phyloP scores from a whole-genome alignment of 306 rosid genomes.

The Macrotyloma uniflorum region DNA sequence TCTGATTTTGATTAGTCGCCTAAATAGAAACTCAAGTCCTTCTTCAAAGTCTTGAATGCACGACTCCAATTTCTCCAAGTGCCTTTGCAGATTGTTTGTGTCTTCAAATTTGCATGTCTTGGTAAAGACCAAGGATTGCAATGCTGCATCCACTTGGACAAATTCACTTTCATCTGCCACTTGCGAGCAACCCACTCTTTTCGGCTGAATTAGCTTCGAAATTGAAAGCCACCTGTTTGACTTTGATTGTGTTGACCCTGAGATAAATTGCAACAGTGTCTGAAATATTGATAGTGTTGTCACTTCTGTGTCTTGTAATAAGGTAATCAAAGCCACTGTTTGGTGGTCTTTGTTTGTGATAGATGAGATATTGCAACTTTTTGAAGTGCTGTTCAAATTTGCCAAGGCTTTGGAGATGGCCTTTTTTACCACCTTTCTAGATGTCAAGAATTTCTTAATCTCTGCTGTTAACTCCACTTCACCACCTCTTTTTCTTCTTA shows the following conservation, averaged over 20 bases:
- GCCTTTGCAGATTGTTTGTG: slow-evolving; percentile 15
- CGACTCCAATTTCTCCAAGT: slow-evolving; percentile 36
- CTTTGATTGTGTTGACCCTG: slow-evolving; percentile 33
- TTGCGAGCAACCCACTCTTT: slow-evolving; percentile 14
- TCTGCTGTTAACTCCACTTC: slow-evolving; percentile 14
- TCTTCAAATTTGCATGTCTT: slow-evolving; percentile 27
- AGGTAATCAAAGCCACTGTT: neutral
- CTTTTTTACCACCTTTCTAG: slow-evolving; percentile 40
- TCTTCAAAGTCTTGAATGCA: slow-evolving; percentile 47
- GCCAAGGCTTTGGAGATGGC: slow-evolving; percentile 32
- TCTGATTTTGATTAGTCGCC: slow-evolving; percentile 42
- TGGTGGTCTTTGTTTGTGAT: slow-evolving; percentile 10
- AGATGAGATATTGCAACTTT: slow-evolving; percentile 3
- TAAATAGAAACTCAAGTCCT: slow-evolving; percentile 41
- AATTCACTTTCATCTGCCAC: slow-evolving; percentile 33
- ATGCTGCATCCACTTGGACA: slow-evolving; percentile 6
- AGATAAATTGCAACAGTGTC: slow-evolving; percentile 27
- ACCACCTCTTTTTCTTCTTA: slow-evolving; percentile 37
- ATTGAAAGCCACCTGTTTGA: slow-evolving; percentile 25
- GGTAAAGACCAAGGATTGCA: slow-evolving; percentile 6
- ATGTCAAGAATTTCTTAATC: slow-evolving; percentile 35
- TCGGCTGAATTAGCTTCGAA: slow-evolving; percentile 31
- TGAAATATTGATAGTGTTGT: slow-evolving; percentile 11
- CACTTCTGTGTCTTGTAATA: slow-evolving; percentile 36
- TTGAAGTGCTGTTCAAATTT: slow-evolving; percentile 28